phyloP scores from a whole-genome alignment of 192 early-diverging fungal species.

The Coemansia sp. region DNA sequence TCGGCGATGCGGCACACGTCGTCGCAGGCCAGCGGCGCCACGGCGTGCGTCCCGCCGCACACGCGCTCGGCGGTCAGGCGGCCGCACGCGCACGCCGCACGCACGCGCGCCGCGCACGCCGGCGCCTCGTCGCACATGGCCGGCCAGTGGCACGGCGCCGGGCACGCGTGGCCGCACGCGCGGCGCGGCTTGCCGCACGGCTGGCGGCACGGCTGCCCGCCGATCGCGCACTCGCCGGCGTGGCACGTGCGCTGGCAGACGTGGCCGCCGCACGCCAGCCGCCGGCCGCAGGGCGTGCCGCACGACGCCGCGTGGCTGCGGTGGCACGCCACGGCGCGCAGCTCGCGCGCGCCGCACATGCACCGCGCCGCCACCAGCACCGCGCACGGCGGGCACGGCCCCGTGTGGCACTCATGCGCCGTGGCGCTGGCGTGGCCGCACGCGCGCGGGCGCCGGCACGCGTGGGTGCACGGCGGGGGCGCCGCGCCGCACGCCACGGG shows the following conservation, averaged over 20 bases:
- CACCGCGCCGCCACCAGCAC: conserved; percentile 74
- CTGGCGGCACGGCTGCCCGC: conserved; percentile 66
- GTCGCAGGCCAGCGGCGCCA: conserved; percentile 70
- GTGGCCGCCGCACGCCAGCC: conserved; percentile 73
- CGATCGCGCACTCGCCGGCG: conserved; percentile 61
- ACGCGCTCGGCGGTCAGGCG: conserved; percentile 59
- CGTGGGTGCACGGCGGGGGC: conserved; percentile 73
- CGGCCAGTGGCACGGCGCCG: conserved; percentile 74
- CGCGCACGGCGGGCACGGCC: conserved; percentile 91
- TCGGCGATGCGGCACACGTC: conserved; percentile 77
- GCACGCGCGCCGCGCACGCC: conserved; percentile 56
- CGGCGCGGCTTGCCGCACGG: conserved; percentile 75
- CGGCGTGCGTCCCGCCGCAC: conserved; percentile 65
- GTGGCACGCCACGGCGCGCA: conserved; percentile 86
- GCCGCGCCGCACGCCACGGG: conserved; percentile 86
- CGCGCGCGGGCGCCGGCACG: conserved; percentile 68
- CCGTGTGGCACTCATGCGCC: conserved; percentile 85
- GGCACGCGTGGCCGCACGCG: conserved; percentile 85
- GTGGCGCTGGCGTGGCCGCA: conserved; percentile 82
- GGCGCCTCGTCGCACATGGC: conserved; percentile 74
- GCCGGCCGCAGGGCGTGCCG: conserved; percentile 61
- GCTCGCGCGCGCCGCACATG: conserved; percentile 76
- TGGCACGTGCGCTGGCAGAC: conserved; percentile 85
- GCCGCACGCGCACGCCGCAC: conserved; percentile 79
- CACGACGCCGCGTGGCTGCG: conserved; percentile 65